phyloP scores from a whole-genome alignment of 768 basidiomycete genomes.

The Clitopilus passeckerianus region DNA sequence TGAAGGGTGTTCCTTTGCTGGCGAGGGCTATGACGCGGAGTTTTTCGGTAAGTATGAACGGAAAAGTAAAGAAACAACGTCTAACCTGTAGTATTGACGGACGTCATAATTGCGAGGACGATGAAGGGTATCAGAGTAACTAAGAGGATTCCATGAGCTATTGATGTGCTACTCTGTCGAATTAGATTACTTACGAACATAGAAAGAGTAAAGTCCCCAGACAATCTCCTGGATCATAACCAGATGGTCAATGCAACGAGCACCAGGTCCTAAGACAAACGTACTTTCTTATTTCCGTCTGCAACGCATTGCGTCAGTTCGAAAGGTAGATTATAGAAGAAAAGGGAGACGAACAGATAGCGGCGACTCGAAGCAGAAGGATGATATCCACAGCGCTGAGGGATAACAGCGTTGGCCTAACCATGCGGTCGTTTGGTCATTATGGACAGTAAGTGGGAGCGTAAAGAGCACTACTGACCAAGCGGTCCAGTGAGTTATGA shows the following conservation, averaged over 20 bases:
- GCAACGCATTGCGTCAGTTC: neutral
- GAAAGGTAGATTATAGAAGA: neutral
- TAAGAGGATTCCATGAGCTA: neutral
- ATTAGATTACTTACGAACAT: neutral
- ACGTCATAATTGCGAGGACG: neutral
- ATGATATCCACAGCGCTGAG: constrained; percentile 17
- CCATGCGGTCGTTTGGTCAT: neutral
- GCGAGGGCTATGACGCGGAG: constrained; percentile 4
- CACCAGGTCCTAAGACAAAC: neutral
- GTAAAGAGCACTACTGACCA: constrained; percentile 5
- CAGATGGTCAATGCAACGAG: neutral
- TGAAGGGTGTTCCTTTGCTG: constrained; percentile 7
- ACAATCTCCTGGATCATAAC: neutral
- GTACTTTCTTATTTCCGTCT: constrained; percentile 12
- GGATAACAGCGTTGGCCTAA: constrained; percentile 15
- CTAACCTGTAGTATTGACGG: neutral
- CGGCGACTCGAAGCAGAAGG: constrained; percentile 16
- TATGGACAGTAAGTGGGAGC: neutral
- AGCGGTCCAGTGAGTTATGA: constrained; percentile 14
- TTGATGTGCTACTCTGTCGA: neutral
- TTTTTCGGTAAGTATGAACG: neutral
- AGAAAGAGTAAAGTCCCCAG: neutral
- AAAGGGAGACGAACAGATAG: constrained; percentile 14
- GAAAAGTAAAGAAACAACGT: constrained; percentile 2
- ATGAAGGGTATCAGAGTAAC: neutral